phyloP scores from a whole-genome alignment of 2,329 filamentous ascomycete species.

The Juglanconis sp. region DNA sequence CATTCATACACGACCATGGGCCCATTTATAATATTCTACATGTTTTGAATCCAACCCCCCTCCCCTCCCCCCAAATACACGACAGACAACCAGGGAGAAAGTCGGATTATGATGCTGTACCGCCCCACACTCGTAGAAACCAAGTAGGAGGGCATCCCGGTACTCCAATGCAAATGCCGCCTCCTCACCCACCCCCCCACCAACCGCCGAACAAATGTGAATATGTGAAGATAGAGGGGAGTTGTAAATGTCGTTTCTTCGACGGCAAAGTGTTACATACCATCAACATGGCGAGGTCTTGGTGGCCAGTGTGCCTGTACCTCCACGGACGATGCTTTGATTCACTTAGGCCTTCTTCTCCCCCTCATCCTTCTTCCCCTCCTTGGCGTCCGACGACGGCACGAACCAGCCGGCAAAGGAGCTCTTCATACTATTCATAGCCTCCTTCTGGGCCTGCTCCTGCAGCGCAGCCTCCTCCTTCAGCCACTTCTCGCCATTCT shows the following conservation, averaged over 20 bases:
- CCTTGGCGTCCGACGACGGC: neutral
- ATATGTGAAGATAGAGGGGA: neutral
- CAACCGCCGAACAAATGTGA: neutral
- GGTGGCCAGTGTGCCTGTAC: neutral
- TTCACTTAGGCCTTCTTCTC: neutral
- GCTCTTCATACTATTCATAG: conserved; percentile 87
- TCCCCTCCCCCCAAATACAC: neutral
- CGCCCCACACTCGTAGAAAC: too few species aligned
- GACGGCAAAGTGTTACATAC: neutral
- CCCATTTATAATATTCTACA: neutral
- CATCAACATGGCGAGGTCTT: neutral
- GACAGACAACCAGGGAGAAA: neutral
- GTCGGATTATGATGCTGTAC: neutral
- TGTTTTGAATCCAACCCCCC: neutral
- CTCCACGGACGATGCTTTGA: neutral
- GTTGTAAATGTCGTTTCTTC: neutral
- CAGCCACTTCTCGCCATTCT: conserved; percentile 93
- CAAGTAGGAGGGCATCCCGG: neutral
- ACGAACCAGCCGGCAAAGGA: conserved; percentile 62
- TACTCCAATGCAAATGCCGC: conserved; percentile 4
- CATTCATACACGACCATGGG: conserved; percentile 1
- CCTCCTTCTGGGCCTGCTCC: conserved; percentile 86
- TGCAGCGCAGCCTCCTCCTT: conserved; percentile 87
- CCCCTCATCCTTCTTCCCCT: neutral
- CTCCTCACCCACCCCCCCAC: neutral